Percentiles rank a stretch among this genome's conserved stretches.
These are phyloP conservation scores for Phaeomoniella chlamydospora DNA, from an alignment of 2,329 filamentous ascomycete genomes.

Conservation along the genomic window DNA sequence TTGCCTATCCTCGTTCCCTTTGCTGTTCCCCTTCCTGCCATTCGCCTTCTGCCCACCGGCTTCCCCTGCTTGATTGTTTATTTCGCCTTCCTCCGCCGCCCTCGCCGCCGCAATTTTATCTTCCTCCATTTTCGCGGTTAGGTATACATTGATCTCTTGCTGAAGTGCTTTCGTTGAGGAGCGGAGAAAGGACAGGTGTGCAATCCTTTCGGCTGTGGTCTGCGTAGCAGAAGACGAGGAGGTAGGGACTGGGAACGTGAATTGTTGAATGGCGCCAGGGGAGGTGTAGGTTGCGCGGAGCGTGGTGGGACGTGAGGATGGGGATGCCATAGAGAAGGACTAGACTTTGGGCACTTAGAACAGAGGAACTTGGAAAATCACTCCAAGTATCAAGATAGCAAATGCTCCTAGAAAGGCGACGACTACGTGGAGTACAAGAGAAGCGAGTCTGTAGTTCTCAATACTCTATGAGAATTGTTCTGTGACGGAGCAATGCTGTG, in stretches of 20 bases:
- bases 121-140: slow-evolving; percentile 48
- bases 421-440: too few relatives aligned
- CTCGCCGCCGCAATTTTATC: slow-evolving; percentile 30
- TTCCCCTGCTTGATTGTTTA: too few relatives aligned
- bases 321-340: too few relatives aligned
- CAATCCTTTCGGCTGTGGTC: slow-evolving; percentile 28
- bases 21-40: slow-evolving; percentile 20
- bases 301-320: slow-evolving; percentile 3
- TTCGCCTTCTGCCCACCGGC: slow-evolving; percentile 8
- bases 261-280: slow-evolving; percentile 16
- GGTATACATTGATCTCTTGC: slow-evolving; percentile 40
- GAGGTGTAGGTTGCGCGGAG: slow-evolving; percentile 12
- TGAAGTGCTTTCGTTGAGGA: slow-evolving; percentile 36
- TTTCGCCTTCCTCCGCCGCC: slow-evolving; percentile 6
- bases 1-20: slow-evolving; percentile 29
- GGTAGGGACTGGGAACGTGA: slow-evolving; percentile 17
- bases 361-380: too few relatives aligned
- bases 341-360: too few relatives aligned
- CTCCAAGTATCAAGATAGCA: too few relatives aligned
- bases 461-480: too few relatives aligned
- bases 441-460: too few relatives aligned
- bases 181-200: slow-evolving; percentile 38
- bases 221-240: slow-evolving; percentile 7
- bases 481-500: too few relatives aligned
- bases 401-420: too few relatives aligned